A percentile compares a stretch with the other conserved stretches of the same genome.
phyloP scores from a whole-genome alignment of 2,329 filamentous ascomycete genomes.

The Lanzia echinophila region DNA sequence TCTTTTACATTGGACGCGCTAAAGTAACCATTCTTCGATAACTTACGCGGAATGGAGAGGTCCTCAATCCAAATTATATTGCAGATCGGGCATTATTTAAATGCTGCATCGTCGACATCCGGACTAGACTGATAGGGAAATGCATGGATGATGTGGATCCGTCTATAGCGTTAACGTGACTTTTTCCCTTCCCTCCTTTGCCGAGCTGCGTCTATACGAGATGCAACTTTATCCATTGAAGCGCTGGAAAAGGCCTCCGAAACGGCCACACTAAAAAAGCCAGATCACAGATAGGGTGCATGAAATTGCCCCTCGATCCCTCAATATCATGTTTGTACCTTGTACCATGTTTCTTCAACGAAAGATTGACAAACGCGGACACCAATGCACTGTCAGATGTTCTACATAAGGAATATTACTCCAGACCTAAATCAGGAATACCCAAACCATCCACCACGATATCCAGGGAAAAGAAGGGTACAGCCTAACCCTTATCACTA shows the following conservation, averaged over 20 bases:
- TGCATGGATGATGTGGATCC: background rate
- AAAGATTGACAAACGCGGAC: background rate
- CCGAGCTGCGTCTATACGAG: slow-evolving; percentile 12
- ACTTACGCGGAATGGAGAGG: background rate
- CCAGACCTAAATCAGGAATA: background rate
- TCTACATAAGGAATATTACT: background rate
- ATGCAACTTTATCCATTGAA: slow-evolving; percentile 6
- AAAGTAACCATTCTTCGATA: background rate
- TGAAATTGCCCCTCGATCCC: slow-evolving; percentile 1
- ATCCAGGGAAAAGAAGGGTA: background rate
- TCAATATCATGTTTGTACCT: slow-evolving; percentile 1
- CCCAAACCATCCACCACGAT: background rate
- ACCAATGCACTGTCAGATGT: background rate
- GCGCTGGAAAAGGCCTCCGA: slow-evolving; percentile 7
- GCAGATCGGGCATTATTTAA: background rate
- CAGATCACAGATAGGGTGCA: slow-evolving; percentile 4
- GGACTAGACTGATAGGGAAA: slow-evolving; percentile 1
- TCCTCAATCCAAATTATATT: background rate
- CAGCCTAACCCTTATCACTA: background rate
- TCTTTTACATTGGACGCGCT: background rate
- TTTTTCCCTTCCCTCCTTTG: background rate
- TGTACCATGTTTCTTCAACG: slow-evolving; percentile 3
- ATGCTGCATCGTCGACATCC: background rate
- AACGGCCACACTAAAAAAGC: background rate
- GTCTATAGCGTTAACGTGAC: slow-evolving; percentile 8